Percentiles rank a stretch among this genome's conserved stretches.
Conservation (phyloP, 2,329 filamentous ascomycete genomes). For the Penicillium hesseltinei region DNA sequence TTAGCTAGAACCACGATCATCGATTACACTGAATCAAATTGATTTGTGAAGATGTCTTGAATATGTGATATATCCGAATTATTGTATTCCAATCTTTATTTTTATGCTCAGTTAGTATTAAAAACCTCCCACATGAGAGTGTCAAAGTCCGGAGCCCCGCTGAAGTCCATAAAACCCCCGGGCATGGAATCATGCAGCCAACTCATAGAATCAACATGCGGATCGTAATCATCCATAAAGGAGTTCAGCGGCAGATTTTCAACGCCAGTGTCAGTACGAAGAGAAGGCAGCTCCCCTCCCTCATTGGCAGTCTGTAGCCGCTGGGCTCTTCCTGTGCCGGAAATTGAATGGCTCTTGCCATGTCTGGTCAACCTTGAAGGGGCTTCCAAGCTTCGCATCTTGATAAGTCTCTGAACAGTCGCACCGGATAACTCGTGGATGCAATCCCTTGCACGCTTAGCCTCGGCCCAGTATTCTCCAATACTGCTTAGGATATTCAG, state of each 20-base stretch:
- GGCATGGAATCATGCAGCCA: slow-evolving; percentile 26
- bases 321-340: background rate
- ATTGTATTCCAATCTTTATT: background rate
- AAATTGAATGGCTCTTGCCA: background rate
- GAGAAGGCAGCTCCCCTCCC: background rate
- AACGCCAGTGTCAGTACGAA: slow-evolving; percentile 3
- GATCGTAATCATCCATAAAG: slow-evolving; percentile 18
- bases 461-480: slow-evolving; percentile 54
- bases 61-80: background rate
- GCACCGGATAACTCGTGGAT: slow-evolving; percentile 30
- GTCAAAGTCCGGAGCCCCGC: slow-evolving; percentile 30
- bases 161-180: slow-evolving; percentile 25
- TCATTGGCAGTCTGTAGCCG: background rate
- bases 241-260: slow-evolving; percentile 12
- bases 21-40: background rate
- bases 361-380: slow-evolving; percentile 13
- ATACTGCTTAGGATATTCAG: slow-evolving; percentile 52
- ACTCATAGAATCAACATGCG: slow-evolving; percentile 14
- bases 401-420: slow-evolving; percentile 27
- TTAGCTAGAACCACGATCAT: background rate
- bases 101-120: slow-evolving; percentile 4
- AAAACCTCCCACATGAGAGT: slow-evolving; percentile 32
- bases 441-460: slow-evolving; percentile 34
- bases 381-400: slow-evolving; percentile 13
- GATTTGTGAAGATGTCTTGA: background rate